These are phyloP conservation scores for Chlorophyllum brunneum DNA, from an alignment of 768 basidiomycete species.

Conservation along the genomic window DNA sequence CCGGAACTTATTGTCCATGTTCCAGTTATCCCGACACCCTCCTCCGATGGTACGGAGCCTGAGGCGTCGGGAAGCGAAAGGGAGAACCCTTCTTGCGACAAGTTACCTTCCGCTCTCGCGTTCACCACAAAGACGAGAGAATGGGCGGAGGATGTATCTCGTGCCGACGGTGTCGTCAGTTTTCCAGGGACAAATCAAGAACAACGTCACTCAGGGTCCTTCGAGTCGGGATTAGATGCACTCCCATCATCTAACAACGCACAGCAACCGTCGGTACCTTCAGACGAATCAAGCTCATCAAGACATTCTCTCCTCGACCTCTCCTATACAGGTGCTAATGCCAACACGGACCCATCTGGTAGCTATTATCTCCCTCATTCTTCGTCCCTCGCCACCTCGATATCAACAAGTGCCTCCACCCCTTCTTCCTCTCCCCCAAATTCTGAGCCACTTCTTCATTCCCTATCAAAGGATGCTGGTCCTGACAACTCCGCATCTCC, in stretches of 20 bases:
- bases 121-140: constrained; percentile 6
- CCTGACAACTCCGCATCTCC: background rate
- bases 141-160: constrained; percentile 38
- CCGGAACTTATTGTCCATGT: constrained; percentile 26
- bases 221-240: background rate
- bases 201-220: background rate
- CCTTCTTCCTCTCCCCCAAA: background rate
- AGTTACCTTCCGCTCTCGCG: constrained; percentile 1
- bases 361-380: constrained; percentile 21
- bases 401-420: background rate
- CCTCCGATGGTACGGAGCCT: constrained; percentile 5
- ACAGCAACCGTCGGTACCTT: background rate
- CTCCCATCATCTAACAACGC: background rate
- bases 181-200: background rate
- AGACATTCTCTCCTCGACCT: constrained; percentile 10
- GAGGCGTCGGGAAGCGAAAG: constrained; percentile 11
- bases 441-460: background rate
- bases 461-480: background rate
- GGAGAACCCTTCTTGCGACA: constrained; percentile 9
- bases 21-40: constrained; percentile 19
- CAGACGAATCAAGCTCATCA: constrained; percentile 21
- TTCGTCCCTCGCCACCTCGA: constrained; percentile 21
- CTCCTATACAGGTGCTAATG: constrained; percentile 8
- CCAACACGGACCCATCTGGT: constrained; percentile 8
- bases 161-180: constrained; percentile 13